Evolutionary conservation across 1,284 basidiomycete species (phyloP).

Genomic region (Ustilago bromivora): DNA sequence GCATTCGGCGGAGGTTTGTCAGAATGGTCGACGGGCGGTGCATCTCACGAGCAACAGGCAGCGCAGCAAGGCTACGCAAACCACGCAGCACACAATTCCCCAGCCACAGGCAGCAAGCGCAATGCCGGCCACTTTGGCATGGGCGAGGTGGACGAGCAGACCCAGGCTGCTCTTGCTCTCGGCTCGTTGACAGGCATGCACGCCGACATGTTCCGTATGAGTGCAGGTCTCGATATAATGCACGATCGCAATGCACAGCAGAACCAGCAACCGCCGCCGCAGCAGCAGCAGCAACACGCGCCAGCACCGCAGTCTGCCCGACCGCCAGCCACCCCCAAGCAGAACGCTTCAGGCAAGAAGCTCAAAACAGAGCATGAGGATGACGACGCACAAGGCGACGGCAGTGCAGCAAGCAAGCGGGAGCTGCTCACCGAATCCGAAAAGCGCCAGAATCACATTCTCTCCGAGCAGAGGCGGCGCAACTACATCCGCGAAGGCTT

Average conservation of each 20-base stretch:
- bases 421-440: constrained; percentile 63
- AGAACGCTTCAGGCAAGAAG: constrained; percentile 48
- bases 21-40: constrained; percentile 25
- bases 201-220: constrained; percentile 55
- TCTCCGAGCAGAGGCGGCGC: constrained; percentile 65
- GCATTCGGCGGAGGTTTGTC: constrained; percentile 45
- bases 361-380: constrained; percentile 58
- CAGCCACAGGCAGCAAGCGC: constrained; percentile 47
- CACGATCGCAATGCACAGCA: constrained; percentile 5
- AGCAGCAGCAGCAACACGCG: constrained; percentile 7
- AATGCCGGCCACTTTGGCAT: constrained; percentile 37
- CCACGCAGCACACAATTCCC: constrained; percentile 25
- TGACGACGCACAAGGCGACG: constrained; percentile 19
- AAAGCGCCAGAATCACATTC: constrained; percentile 66
- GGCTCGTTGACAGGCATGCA: constrained; percentile 49
- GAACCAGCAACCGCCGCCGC: neutral
- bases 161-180: constrained; percentile 41
- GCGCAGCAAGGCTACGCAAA: constrained; percentile 25
- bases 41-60: constrained; percentile 22
- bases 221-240: constrained; percentile 39
- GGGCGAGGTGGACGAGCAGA: constrained; percentile 46
- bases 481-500: constrained; percentile 68
- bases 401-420: constrained; percentile 30
- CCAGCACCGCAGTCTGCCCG: constrained; percentile 14
- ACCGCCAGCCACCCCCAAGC: constrained; percentile 14